phyloP scores from a whole-genome alignment of 2,329 filamentous ascomycete genomes.

The Aureobasidium sp. region DNA sequence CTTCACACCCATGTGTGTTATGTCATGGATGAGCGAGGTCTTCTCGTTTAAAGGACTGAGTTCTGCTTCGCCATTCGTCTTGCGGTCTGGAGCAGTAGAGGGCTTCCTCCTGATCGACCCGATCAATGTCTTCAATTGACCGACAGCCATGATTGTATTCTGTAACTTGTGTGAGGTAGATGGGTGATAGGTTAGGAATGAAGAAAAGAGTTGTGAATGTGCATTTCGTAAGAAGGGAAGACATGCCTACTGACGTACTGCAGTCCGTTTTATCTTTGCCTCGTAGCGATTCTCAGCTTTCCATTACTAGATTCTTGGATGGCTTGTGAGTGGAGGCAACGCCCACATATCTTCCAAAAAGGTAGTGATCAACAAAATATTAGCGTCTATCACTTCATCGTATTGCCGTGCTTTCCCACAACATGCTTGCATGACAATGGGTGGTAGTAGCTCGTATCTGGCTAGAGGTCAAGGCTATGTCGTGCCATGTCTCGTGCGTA shows the following conservation, averaged over 20 bases:
- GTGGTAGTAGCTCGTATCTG: neutral
- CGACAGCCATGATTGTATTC: conserved; percentile 27
- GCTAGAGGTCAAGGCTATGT: neutral
- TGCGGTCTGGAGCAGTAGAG: conserved; percentile 52
- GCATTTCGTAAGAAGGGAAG: no score
- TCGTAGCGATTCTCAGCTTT: neutral
- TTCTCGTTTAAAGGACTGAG: conserved; percentile 37
- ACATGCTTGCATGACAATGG: neutral
- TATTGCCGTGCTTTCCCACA: no score
- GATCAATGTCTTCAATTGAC: conserved; percentile 47
- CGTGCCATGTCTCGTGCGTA: neutral
- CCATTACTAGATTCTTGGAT: neutral
- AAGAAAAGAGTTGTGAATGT: no score
- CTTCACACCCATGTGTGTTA: conserved; percentile 44
- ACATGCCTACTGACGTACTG: neutral
- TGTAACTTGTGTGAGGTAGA: neutral
- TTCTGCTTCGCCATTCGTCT: conserved; percentile 42
- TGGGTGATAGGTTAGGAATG: neutral
- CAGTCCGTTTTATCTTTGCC: neutral
- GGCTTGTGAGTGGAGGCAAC: neutral
- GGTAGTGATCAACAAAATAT: neutral
- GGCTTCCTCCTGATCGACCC: conserved; percentile 54
- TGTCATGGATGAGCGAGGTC: conserved; percentile 45
- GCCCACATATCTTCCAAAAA: neutral
- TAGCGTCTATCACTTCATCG: neutral